Percentiles rank a stretch among this genome's conserved stretches.
These are phyloP conservation scores for Leonotis leonurus DNA, from an alignment of 257 asterid species.

Conservation along the genomic window DNA sequence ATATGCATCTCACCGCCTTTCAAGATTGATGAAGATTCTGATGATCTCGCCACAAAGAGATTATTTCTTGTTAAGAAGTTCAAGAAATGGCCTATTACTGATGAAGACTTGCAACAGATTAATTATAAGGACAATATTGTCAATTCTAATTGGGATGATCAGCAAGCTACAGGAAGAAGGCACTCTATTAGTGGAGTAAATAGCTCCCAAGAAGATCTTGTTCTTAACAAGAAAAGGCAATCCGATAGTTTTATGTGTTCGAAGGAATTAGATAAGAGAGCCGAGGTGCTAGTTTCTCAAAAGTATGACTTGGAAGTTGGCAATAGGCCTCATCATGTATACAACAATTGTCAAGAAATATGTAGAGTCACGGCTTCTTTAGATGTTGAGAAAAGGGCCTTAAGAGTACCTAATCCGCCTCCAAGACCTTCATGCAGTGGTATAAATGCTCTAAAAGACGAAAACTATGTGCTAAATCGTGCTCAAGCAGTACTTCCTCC, in stretches of 20 bases:
- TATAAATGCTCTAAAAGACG: constrained; percentile 31
- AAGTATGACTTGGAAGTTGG: constrained; percentile 35
- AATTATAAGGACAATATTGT: constrained; percentile 27
- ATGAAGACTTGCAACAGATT: constrained; percentile 51
- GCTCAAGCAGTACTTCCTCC: constrained; percentile 35
- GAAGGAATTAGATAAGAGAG: constrained; percentile 55
- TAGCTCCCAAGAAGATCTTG: constrained; percentile 43
- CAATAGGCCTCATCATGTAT: constrained; percentile 25
- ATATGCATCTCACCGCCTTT: constrained; percentile 48
- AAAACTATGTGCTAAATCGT: constrained; percentile 23
- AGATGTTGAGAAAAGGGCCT: constrained; percentile 62
- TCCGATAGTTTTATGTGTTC: constrained; percentile 70
- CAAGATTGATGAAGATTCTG: constrained; percentile 45
- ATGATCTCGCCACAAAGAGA: constrained; percentile 37
- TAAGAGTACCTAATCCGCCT: constrained; percentile 84
- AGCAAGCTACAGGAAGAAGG: constrained; percentile 43
- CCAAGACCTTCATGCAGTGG: constrained; percentile 67
- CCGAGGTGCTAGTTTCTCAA: constrained; percentile 34
- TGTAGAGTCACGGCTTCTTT: constrained; percentile 43
- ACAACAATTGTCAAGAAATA: constrained; percentile 32
- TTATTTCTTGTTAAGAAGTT: constrained; percentile 58
- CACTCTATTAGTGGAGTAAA: constrained; percentile 81
- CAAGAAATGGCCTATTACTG: constrained; percentile 75
- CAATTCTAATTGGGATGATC: constrained; percentile 36
- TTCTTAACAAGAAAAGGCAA: constrained; percentile 57